These are phyloP conservation scores for Arachnopeziza araneosa DNA, from an alignment of 2,329 filamentous ascomycete species.

Conservation along the genomic window DNA sequence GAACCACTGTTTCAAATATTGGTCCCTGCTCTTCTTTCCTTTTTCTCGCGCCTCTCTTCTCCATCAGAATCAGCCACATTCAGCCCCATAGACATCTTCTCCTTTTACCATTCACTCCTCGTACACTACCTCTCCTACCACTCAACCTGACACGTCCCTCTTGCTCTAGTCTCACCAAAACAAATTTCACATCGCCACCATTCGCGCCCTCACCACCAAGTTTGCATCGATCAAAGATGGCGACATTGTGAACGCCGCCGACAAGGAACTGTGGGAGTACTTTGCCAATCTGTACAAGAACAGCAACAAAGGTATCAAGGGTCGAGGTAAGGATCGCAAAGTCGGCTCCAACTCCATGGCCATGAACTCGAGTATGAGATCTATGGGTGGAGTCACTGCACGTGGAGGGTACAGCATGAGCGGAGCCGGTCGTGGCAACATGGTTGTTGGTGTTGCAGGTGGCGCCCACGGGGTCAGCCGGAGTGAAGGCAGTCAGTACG, in stretches of 20 bases:
- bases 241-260: slow-evolving; percentile 58
- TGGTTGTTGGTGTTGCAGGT: slow-evolving; percentile 7
- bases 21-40: background rate
- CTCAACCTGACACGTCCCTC: slow-evolving; percentile 8
- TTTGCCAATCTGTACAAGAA: slow-evolving; percentile 91
- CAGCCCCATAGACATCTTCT: background rate
- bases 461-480: background rate
- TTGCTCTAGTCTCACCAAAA: slow-evolving; percentile 74
- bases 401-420: slow-evolving; percentile 11
- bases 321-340: slow-evolving; percentile 77
- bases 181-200: slow-evolving; percentile 77
- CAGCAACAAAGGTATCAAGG: slow-evolving; percentile 97
- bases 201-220: slow-evolving; percentile 62
- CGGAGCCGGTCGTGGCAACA: slow-evolving; percentile 17
- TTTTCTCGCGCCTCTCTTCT: background rate
- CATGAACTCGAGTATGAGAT: slow-evolving; percentile 2
- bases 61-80: background rate
- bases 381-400: slow-evolving; percentile 7
- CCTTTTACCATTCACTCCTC: background rate
- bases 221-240: slow-evolving; percentile 60
- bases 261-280: slow-evolving; percentile 77
- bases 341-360: slow-evolving; percentile 36
- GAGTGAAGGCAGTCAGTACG: slow-evolving; percentile 30
- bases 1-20: background rate
- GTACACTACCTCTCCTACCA: background rate